Base-by-base conservation (phyloP, 179 eudicot species). In the Spinacia oleracea region DNA sequence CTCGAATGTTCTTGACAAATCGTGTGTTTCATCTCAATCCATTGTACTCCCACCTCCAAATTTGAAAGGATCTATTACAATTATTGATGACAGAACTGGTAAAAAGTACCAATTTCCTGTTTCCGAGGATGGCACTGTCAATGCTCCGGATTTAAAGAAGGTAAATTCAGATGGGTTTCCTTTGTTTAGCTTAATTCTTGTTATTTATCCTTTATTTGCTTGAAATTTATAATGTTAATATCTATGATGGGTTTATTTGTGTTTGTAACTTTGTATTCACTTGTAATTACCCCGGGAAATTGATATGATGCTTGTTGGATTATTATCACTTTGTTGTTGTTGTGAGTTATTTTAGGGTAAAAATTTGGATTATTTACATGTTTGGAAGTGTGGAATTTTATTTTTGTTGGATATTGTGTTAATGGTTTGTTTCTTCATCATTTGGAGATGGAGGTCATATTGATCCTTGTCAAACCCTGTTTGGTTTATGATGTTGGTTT, bases 121-220 rank as follows among this genome's bases (percentile, higher is more conserved):
- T 55, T 84, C 97, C 51, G 93, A 92, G 59, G 89, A 93, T 2
- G 99, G 98, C 23, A 90, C 94, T n/a, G 71, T 96, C 59, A 93
- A 84, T 81, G 93, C 99, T 55, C 88, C 94, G 23, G 99, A 96
- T 73, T 81, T 93, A 2, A 96, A 96, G 83, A 96, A 93, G 97
- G 99, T 93, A 83, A 53, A n/a, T 23, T 67, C 11, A 34, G 2
- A 6, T 75, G 75, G 38, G 63, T 77, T 72, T 77, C 11, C 62
- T 67, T 74, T 62, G 59, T 34, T 62, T 48, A 23, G 1, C 11
- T 46, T 45, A 32, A 70, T 76, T 76, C 7, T 32, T 32, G 10
- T 32, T 45, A 31, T 34, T 34, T 3, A 34, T 65, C 27, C 11
- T 35, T 21, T 35, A 7, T 25, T 72, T 31, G 20, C 10, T 72